Conservation (phyloP, 495 filamentous ascomycete species). For the Melanomma pulvis-pyrius region DNA sequence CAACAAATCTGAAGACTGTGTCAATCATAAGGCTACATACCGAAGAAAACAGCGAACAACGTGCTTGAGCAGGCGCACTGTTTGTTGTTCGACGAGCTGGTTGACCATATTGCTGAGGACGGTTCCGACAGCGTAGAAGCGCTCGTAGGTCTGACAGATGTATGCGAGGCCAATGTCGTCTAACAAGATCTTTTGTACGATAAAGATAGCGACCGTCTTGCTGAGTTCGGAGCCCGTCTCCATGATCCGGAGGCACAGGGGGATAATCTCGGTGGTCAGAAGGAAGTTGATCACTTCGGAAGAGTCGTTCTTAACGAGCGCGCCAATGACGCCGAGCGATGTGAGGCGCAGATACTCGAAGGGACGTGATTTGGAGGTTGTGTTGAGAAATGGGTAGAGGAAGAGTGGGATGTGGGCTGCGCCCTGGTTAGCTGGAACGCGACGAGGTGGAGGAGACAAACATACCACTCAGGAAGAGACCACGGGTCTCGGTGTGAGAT, state of each 20-base stretch:
- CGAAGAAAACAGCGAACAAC: constrained; percentile 96
- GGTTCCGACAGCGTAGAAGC: constrained; percentile 98
- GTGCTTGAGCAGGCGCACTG: constrained; percentile 92
- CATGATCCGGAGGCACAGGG: constrained; percentile 97
- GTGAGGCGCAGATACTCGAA: constrained; percentile 98
- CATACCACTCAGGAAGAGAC: constrained; percentile 87
- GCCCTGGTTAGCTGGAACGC: constrained; percentile 15
- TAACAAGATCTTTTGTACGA: constrained; percentile 98
- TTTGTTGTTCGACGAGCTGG: constrained; percentile 96
- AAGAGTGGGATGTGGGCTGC: constrained; percentile 98
- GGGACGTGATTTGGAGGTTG: constrained; percentile 94
- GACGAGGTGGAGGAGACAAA: neutral
- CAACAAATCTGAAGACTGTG: constrained; percentile 13
- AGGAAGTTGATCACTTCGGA: constrained; percentile 99
- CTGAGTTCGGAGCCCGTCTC: constrained; percentile 97
- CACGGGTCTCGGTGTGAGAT: constrained; percentile 94
- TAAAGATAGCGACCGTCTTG: constrained; percentile 99
- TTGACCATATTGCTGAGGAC: constrained; percentile 98
- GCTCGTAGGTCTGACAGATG: constrained; percentile 98
- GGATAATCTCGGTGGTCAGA: constrained; percentile 97
- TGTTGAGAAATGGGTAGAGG: constrained; percentile 98
- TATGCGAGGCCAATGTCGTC: constrained; percentile 98
- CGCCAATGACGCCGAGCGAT: constrained; percentile 96
- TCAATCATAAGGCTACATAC: constrained; percentile 53
- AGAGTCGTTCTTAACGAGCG: constrained; percentile 98